Evolutionary conservation across 306 rosid genomes (phyloP).

Genomic region (Spatholobus suberectus): DNA sequence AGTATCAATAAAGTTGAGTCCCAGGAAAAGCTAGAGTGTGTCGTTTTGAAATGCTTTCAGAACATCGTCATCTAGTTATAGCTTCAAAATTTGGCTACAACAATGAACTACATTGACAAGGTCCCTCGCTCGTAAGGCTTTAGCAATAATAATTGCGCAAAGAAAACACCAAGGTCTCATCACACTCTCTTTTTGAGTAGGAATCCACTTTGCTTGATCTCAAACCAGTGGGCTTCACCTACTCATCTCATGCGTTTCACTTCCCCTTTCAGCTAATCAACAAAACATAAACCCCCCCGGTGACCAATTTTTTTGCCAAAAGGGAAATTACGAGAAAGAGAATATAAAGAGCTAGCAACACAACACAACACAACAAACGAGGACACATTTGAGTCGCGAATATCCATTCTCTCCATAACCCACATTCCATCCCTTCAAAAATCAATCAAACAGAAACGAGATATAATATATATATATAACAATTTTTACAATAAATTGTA

Average conservation of each 20-base stretch:
- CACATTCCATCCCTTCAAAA: slow-evolving; percentile 39
- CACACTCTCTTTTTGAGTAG: slow-evolving; percentile 30
- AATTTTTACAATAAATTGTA: too few species aligned
- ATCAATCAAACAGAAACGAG: too few species aligned
- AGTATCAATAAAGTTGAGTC: neutral
- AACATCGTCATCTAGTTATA: neutral
- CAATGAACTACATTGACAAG: neutral
- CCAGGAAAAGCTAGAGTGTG: neutral
- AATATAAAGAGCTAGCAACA: neutral
- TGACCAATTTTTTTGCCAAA: slow-evolving; percentile 16
- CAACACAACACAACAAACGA: slow-evolving; percentile 5
- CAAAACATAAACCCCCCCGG: neutral
- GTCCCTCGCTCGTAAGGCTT: neutral
- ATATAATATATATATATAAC: too few species aligned
- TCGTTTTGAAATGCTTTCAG: slow-evolving; percentile 1
- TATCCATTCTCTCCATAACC: slow-evolving; percentile 4
- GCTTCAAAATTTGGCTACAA: slow-evolving; percentile 9
- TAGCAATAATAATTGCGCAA: slow-evolving; percentile 1
- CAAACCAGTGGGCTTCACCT: slow-evolving; percentile 5
- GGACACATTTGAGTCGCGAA: neutral
- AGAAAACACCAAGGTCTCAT: slow-evolving; percentile 25
- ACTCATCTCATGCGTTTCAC: slow-evolving; percentile 14
- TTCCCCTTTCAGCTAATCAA: slow-evolving; percentile 40
- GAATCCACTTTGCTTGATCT: slow-evolving; percentile 46
- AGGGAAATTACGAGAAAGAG: slow-evolving; percentile 38